Percentiles rank a stretch among this genome's conserved stretches.
These are phyloP conservation scores for Saccharomyces mikatae DNA, from an alignment of 805 yeast species.

Conservation along the genomic window DNA sequence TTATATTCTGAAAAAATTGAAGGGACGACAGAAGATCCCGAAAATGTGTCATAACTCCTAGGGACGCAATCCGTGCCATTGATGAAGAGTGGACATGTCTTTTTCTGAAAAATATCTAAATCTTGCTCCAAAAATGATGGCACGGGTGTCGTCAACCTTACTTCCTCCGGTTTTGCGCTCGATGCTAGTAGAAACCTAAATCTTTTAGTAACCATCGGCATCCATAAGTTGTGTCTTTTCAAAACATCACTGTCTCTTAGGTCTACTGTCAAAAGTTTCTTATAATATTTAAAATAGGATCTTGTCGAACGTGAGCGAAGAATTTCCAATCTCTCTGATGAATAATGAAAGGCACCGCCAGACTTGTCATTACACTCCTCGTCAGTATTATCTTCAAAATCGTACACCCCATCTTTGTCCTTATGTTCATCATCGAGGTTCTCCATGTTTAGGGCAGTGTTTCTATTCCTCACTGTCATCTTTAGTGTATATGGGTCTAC, in stretches of 20 bases:
- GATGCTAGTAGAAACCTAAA: constrained; percentile 5
- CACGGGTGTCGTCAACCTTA: background rate
- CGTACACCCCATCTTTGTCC: background rate
- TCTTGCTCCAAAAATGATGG: background rate
- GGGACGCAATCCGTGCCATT: constrained; percentile 20
- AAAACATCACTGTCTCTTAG: constrained; percentile 12
- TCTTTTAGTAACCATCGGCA: constrained; percentile 16
- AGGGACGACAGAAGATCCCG: constrained; percentile 21
- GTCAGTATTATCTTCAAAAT: constrained; percentile 1
- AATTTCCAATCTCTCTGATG: background rate
- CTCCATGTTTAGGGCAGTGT: background rate
- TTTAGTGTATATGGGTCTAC: constrained; percentile 10
- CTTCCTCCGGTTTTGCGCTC: background rate
- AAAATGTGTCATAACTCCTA: constrained; percentile 16
- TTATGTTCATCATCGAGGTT: background rate
- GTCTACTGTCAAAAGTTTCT: constrained; percentile 17
- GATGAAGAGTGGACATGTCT: constrained; percentile 20
- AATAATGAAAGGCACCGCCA: background rate
- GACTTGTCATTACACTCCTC: background rate
- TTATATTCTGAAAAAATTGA: constrained; percentile 33
- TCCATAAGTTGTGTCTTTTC: constrained; percentile 25
- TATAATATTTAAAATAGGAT: constrained; percentile 19
- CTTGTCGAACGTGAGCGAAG: background rate
- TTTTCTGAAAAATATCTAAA: constrained; percentile 7
- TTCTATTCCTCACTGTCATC: background rate